phyloP scores from a whole-genome alignment of 805 yeast species.

The Kluyveromyces dobzhanskii region DNA sequence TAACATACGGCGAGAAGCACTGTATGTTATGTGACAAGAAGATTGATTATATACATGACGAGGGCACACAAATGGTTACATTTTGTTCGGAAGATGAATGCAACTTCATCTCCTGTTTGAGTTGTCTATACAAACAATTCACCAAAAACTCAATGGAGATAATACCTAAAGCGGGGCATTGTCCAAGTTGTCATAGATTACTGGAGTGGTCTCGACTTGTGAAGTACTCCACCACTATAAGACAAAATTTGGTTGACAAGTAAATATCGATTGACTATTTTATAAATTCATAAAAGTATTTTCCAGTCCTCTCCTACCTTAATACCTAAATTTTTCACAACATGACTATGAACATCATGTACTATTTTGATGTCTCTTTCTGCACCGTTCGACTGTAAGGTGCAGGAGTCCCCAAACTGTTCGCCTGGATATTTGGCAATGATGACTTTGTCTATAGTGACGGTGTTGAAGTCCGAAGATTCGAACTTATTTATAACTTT shows the following conservation, averaged over 20 bases:
- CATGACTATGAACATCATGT: constrained; percentile 13
- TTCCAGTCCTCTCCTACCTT: constrained; percentile 41
- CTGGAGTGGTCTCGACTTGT: constrained; percentile 26
- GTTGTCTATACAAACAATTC: constrained; percentile 30
- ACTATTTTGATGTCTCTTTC: not conserved
- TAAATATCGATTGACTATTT: constrained; percentile 5
- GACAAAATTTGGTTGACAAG: constrained; percentile 2
- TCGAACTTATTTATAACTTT: constrained; percentile 20
- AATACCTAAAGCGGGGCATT: constrained; percentile 24
- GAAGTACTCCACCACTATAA: constrained; percentile 19
- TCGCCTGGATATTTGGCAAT: constrained; percentile 19
- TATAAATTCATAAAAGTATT: constrained; percentile 24
- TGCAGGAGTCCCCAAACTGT: not conserved
- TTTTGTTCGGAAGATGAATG: constrained; percentile 31
- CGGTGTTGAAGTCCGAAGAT: constrained; percentile 23
- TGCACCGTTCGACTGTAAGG: not conserved
- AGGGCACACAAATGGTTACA: constrained; percentile 20
- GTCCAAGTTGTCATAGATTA: constrained; percentile 23
- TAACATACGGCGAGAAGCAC: constrained; percentile 17
- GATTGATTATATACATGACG: constrained; percentile 31
- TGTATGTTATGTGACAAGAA: constrained; percentile 28
- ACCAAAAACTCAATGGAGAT: constrained; percentile 12
- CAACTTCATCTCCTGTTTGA: constrained; percentile 29
- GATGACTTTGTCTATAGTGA: constrained; percentile 47
- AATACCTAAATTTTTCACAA: constrained; percentile 46